Conservation (phyloP, 2,329 filamentous ascomycete genomes). For the Botrytis byssoidea region DNA sequence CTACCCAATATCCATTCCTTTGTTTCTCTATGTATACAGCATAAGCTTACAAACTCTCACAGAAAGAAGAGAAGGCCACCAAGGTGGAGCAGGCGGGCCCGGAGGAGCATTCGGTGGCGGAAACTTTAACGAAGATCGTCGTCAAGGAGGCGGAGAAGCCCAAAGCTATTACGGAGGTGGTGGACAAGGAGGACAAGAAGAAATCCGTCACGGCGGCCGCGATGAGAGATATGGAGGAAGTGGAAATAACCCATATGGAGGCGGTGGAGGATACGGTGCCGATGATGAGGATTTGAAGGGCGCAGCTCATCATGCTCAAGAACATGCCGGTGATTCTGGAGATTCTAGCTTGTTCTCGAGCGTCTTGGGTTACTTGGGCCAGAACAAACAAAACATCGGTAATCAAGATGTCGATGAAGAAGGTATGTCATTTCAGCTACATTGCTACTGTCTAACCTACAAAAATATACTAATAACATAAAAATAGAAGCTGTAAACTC, state of each 20-base stretch:
- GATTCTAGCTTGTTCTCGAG: slow-evolving; percentile 53
- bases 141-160: slow-evolving; percentile 11
- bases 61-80: slow-evolving; percentile 12
- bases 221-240: slow-evolving; percentile 26
- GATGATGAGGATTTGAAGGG: slow-evolving; percentile 51
- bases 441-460: not conserved
- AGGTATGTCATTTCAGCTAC: slow-evolving; percentile 30
- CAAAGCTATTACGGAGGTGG: slow-evolving; percentile 19
- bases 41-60: not conserved
- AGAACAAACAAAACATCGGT: slow-evolving; percentile 50
- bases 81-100: slow-evolving; percentile 22
- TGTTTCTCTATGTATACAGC: not conserved
- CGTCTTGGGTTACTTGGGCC: slow-evolving; percentile 54
- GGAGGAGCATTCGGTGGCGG: slow-evolving; percentile 24
- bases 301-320: slow-evolving; percentile 54
- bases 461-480: not conserved
- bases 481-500: slow-evolving; percentile 63
- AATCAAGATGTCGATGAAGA: slow-evolving; percentile 59
- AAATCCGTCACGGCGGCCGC: slow-evolving; percentile 23
- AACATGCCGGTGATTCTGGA: slow-evolving; percentile 51
- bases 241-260: slow-evolving; percentile 31
- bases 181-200: slow-evolving; percentile 13
- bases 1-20: not conserved
- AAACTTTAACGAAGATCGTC: slow-evolving; percentile 11
- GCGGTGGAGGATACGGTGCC: slow-evolving; percentile 38